A percentile compares a stretch with the other conserved stretches of the same genome.
Evolutionary conservation across 75 land plant species (phyloP).

Genomic region (Gnetum montanum): DNA sequence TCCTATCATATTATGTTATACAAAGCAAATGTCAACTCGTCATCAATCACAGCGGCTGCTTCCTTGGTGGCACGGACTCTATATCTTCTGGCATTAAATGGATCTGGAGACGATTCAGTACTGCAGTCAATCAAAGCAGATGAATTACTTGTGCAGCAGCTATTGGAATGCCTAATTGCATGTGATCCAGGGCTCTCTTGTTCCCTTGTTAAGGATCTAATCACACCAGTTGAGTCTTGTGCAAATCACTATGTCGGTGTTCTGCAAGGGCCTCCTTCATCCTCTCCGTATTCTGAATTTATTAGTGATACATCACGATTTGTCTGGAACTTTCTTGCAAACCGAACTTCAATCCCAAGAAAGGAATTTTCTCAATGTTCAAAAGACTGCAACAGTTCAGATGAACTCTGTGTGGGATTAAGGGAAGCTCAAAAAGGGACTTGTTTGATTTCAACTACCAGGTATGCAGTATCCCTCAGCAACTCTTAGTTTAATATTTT

Average conservation of each 20-base stretch:
- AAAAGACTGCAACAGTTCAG: constrained; percentile 34
- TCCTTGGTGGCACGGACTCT: constrained; percentile 73
- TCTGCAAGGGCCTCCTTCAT: constrained; percentile 52
- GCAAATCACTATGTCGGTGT: constrained; percentile 94
- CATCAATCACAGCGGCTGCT: constrained; percentile 71
- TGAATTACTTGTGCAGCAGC: constrained; percentile 62
- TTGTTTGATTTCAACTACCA: constrained; percentile 81
- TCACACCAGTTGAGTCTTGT: constrained; percentile 43
- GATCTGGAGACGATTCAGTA: constrained; percentile 8
- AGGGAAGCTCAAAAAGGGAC: constrained; percentile 53
- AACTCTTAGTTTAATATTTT: background rate
- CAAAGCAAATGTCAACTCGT: constrained; percentile 68
- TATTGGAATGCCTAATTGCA: constrained; percentile 56
- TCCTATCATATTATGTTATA: too few species aligned
- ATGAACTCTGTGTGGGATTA: constrained; percentile 68
- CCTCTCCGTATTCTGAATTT: constrained; percentile 24
- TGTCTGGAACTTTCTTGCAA: constrained; percentile 91
- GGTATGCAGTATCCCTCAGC: constrained; percentile 25
- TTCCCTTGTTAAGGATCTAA: constrained; percentile 52
- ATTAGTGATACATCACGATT: constrained; percentile 71
- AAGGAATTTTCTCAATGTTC: constrained; percentile 33
- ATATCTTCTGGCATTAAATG: constrained; percentile 50
- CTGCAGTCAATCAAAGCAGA: constrained; percentile 57
- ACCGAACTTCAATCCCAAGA: constrained; percentile 39
- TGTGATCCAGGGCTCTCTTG: constrained; percentile 84